phyloP scores from a whole-genome alignment of 2,329 filamentous ascomycete genomes.

The Ophiostoma australiae region DNA sequence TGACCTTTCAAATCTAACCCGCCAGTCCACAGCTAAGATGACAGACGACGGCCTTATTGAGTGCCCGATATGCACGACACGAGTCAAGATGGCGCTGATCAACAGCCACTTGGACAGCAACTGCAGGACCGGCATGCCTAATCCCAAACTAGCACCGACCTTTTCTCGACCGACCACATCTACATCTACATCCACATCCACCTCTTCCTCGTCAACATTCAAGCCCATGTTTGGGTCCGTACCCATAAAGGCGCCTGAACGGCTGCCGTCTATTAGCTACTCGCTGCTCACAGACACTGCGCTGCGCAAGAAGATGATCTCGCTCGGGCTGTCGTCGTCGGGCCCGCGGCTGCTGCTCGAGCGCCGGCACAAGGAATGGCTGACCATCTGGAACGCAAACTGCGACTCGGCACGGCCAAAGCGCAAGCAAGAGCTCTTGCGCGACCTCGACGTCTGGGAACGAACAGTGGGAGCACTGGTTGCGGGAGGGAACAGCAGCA shows the following conservation, averaged over 20 bases:
- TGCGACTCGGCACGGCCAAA: conserved; percentile 77
- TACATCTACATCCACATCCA: background rate
- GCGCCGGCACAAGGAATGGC: conserved; percentile 83
- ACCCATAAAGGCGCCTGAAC: conserved; percentile 44
- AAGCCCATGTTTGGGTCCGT: conserved; percentile 18
- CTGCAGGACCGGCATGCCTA: background rate
- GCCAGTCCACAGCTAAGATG: background rate
- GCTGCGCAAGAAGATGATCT: conserved; percentile 73
- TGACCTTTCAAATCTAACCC: background rate
- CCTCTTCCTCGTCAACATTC: background rate
- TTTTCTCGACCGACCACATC: background rate
- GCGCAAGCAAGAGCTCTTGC: conserved; percentile 64
- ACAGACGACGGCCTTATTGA: conserved; percentile 68
- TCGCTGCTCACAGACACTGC: conserved; percentile 74
- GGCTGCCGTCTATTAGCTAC: conserved; percentile 78
- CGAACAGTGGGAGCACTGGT: conserved; percentile 61
- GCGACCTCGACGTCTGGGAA: conserved; percentile 83
- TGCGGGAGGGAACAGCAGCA: conserved; percentile 35
- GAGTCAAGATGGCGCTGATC: conserved; percentile 75
- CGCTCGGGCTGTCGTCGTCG: conserved; percentile 68
- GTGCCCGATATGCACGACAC: conserved; percentile 74
- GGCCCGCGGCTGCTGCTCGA: conserved; percentile 68
- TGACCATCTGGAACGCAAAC: conserved; percentile 95
- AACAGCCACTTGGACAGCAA: conserved; percentile 68
- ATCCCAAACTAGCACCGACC: background rate